These are phyloP conservation scores for Ensete glaucum DNA, from an alignment of 176 grass and related monocot species.

Conservation along the genomic window DNA sequence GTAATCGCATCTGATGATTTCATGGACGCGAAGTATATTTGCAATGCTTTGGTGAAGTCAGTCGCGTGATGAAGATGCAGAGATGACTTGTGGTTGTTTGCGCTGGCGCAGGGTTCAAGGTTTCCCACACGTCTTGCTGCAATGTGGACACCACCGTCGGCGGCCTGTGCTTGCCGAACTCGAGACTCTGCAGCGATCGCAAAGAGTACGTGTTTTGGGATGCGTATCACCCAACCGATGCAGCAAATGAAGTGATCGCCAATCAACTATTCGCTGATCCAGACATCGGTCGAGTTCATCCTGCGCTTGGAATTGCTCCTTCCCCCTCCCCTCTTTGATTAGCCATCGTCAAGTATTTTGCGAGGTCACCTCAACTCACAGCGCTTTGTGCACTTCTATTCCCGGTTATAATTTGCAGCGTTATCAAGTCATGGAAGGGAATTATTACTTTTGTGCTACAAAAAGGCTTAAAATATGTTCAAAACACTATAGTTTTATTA, in stretches of 20 bases:
- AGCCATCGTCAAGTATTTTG: too few species aligned
- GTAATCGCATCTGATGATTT: background rate
- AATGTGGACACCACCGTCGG: conserved; percentile 73
- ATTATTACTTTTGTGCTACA: too few species aligned
- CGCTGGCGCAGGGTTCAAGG: conserved; percentile 45
- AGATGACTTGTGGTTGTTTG: too few species aligned
- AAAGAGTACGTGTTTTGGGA: conserved; percentile 89
- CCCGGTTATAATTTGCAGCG: background rate
- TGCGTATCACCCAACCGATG: conserved; percentile 89
- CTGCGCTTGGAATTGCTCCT: conserved; percentile 12
- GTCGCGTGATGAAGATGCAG: too few species aligned
- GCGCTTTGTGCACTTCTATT: background rate
- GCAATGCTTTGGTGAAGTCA: too few species aligned
- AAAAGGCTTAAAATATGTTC: too few species aligned
- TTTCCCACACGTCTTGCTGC: conserved; percentile 87
- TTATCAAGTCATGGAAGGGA: too few species aligned
- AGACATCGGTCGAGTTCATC: conserved; percentile 19
- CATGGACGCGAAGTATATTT: too few species aligned
- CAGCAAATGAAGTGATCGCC: conserved; percentile 82
- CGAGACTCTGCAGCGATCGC: conserved; percentile 57
- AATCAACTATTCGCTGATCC: conserved; percentile 39
- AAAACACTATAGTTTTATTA: too few species aligned
- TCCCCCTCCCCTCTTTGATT: conserved; percentile 2
- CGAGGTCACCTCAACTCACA: background rate
- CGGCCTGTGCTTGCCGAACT: conserved; percentile 81